Base-by-base conservation (phyloP, 148 eudicot species). In the Cornus florida region DNA sequence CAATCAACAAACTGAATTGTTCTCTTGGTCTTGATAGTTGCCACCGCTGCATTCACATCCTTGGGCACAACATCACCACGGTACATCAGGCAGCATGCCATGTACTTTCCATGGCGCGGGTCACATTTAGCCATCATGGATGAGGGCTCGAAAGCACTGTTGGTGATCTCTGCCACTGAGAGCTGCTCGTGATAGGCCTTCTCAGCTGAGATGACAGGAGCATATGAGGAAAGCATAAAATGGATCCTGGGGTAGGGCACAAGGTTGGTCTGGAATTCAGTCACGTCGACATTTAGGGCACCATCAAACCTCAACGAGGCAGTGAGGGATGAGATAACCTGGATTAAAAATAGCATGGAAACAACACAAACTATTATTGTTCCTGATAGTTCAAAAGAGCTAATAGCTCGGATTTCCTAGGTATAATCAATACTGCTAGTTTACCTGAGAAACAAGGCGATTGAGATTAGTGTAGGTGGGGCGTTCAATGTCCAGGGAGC, bases 121-220 rank as follows among this genome's bases (percentile, higher is more conserved):
- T 86, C 89, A 43, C 86, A 86, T 77, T 86, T 83, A 23, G 86
- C 89, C 89, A 86, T 86, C 89, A 86, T 84, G 12, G 89, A 84
- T 0, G 84, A 75, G 10, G 89, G 89, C 79, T 86, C 86, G 22
- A 86, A 83, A 46, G 89, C 84, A 3, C 76, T 86, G 83, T 78
- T 86, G 69, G 88, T 86, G 80, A 86, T 86, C 69, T 86, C 86
- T 0, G 86, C 84, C 5, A 86, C 86, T 19, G 88, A 86, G 66
- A 86, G 88, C 70, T 86, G 88, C 74, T 83, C 88, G 33, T 85
- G 88, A 72, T 69, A 80, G 1, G 87, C 85, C 75, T 85, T 85
- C 73, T 75, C 87, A 12, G 87, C 80, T 22, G 88, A 86, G 81
- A 86, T 86, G n/a, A 86, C 88, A 3, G 88, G 88, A 1, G 88